Base-by-base conservation (phyloP, 1,284 basidiomycete genomes). In the Austroboletus novae-zelandiae region DNA sequence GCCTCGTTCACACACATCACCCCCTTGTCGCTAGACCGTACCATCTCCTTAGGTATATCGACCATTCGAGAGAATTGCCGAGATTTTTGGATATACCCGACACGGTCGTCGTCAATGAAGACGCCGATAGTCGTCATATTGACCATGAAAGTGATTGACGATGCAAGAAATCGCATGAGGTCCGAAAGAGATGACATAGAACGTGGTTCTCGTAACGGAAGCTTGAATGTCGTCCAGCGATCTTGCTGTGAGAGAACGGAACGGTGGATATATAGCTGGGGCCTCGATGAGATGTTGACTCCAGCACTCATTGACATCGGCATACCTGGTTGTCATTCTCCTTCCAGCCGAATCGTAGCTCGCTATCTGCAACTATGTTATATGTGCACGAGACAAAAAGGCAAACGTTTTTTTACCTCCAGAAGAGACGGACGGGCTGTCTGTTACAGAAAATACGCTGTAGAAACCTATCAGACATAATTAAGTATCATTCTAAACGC, bases 311-410 rank as follows among this genome's bases (percentile, higher is more conserved):
- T 31, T 11, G n/a, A 17, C 57, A 4, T 35, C 48, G 8, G 58
- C 25, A 9, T 51, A 83, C 83, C 70, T 85, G 83, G 63, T 94
- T 90, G 57, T 86, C 86, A 10, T 40, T 10, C 61, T 90, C 87
- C 64, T 94, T 94, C 94, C 94, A 98, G 67, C 95, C 90, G 68
- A 97, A 97, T 2, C 87, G 89, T 92, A 96, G 94, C 86, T 89
- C 92, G n/a, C 17, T 23, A 14, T 27, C 48, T 49, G 25, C 7
- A 18, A 17, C 20, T 20, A 17, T 18, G 29, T 31, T 10, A 29
- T 7, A 31, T 17, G 5, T 9, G 18, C 29, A 42, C 14, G 5
- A 7, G 6, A 36, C 5, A 29, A 11, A 23, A 6, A 9, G 20
- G 25, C 2, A 4, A 98, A 37, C 9, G 8, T 5, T 37, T 94